Percentiles rank a stretch among this genome's conserved stretches.
Evolutionary conservation across 352 stramenopile species (phyloP).

Genomic region (Pythium phragmitis): DNA sequence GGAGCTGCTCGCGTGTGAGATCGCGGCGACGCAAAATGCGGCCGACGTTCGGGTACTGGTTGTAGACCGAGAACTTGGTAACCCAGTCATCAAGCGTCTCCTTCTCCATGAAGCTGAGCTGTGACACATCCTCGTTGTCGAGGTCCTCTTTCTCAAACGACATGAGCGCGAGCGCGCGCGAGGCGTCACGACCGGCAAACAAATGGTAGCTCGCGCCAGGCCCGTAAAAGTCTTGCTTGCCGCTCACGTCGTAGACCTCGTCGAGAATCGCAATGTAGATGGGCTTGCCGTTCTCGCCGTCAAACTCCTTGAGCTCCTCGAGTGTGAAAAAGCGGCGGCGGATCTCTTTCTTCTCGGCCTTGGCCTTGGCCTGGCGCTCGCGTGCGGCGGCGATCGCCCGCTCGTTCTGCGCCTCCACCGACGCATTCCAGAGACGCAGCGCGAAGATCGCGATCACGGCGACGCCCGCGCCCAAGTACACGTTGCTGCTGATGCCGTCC

Average conservation of each 20-base stretch:
- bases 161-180: conserved; percentile 94
- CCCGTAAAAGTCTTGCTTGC: conserved; percentile 95
- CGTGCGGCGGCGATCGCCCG: conserved; percentile 62
- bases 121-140: conserved; percentile 76
- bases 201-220: conserved; percentile 94
- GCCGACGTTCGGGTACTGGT: conserved; percentile 94
- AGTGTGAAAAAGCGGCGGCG: conserved; percentile 90
- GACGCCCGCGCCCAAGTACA: conserved; percentile 56
- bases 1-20: conserved; percentile 84
- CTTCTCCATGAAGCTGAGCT: conserved; percentile 82
- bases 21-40: conserved; percentile 80
- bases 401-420: conserved; percentile 57
- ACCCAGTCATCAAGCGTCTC: conserved; percentile 92
- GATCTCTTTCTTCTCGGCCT: conserved; percentile 64
- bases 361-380: conserved; percentile 61
- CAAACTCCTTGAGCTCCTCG: conserved; percentile 91
- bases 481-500: conserved; percentile 45
- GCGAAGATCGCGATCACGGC: conserved; percentile 50
- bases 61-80: conserved; percentile 95
- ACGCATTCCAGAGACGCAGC: conserved; percentile 64
- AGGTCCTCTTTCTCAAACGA: conserved; percentile 94
- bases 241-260: conserved; percentile 96
- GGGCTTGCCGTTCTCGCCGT: conserved; percentile 88
- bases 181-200: conserved; percentile 95
- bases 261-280: conserved; percentile 96